Percentiles rank a stretch among this genome's conserved stretches.
phyloP scores from a whole-genome alignment of 257 asterid species.

The Nicotiana obtusifolia region DNA sequence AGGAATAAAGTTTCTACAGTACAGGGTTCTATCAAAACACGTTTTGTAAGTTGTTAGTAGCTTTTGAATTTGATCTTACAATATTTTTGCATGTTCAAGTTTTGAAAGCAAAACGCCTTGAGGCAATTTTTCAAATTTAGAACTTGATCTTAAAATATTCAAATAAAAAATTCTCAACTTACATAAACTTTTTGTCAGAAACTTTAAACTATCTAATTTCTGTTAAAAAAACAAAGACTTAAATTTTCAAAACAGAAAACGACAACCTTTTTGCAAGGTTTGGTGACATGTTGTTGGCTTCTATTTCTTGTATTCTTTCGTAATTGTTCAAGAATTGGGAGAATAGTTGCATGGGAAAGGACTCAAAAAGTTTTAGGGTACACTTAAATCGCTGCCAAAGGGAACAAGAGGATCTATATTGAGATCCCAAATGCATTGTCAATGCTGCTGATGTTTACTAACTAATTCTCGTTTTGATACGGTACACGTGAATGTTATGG shows the following conservation, averaged over 20 bases:
- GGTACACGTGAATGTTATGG: conserved; percentile 10
- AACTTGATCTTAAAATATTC: background rate
- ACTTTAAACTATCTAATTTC: no score
- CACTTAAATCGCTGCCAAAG: background rate
- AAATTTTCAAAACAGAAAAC: no score
- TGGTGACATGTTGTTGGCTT: background rate
- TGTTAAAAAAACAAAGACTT: no score
- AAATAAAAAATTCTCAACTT: no score
- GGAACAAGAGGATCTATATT: background rate
- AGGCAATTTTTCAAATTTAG: background rate
- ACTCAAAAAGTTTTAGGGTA: background rate
- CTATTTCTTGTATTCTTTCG: background rate
- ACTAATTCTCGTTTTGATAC: background rate
- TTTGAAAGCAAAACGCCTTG: background rate
- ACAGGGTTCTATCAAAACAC: no score
- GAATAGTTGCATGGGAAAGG: background rate
- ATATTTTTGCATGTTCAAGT: no score
- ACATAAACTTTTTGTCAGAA: no score
- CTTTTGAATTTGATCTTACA: no score
- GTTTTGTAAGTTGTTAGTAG: no score
- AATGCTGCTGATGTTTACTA: background rate
- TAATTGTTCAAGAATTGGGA: conserved; percentile 3
- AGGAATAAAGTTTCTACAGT: no score
- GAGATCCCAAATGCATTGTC: conserved; percentile 4
- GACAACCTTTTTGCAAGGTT: background rate